Percentiles rank a stretch among this genome's conserved stretches.
These are phyloP conservation scores for Phytopythium sindhum DNA, from an alignment of 352 stramenopile genomes.

Conservation along the genomic window DNA sequence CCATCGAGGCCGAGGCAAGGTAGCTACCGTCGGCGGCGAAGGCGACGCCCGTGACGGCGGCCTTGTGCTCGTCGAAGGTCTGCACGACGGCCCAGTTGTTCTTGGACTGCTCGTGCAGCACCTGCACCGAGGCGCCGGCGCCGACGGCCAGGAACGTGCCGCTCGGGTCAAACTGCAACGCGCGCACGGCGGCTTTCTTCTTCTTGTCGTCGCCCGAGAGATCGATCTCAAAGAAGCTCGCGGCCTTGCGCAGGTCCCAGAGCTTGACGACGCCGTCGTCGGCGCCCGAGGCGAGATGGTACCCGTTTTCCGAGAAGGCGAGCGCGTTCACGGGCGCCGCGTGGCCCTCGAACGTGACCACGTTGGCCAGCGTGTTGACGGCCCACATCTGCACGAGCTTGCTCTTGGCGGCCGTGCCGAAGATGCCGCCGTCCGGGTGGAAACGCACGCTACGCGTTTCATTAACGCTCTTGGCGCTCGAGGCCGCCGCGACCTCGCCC, in stretches of 20 bases:
- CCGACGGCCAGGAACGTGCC: constrained; percentile 57
- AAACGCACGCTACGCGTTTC: constrained; percentile 57
- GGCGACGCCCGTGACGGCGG: constrained; percentile 48
- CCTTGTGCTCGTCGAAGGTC: constrained; percentile 68
- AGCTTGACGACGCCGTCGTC: constrained; percentile 83
- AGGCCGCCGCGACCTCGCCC: constrained; percentile 25
- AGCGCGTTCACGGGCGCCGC: constrained; percentile 65
- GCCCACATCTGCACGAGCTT: constrained; percentile 91
- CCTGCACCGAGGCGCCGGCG: constrained; percentile 33
- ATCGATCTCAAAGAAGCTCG: constrained; percentile 69
- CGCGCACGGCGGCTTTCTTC: constrained; percentile 45
- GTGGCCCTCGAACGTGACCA: constrained; percentile 87
- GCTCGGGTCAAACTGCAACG: constrained; percentile 59
- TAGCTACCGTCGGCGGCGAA: constrained; percentile 63
- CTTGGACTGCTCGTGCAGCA: constrained; percentile 63
- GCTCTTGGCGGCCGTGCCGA: constrained; percentile 63
- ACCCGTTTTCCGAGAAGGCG: constrained; percentile 95
- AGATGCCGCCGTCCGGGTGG: constrained; percentile 95
- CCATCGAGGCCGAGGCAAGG: constrained; percentile 67
- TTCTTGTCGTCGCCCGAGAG: constrained; percentile 29
- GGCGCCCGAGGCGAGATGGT: constrained; percentile 87
- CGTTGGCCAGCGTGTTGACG: constrained; percentile 81
- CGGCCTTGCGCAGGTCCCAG: constrained; percentile 93
- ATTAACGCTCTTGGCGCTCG: constrained; percentile 33
- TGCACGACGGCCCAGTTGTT: constrained; percentile 61